Evolutionary conservation across 352 stramenopile genomes (phyloP).

Genomic region (Blastocystis sp.): DNA sequence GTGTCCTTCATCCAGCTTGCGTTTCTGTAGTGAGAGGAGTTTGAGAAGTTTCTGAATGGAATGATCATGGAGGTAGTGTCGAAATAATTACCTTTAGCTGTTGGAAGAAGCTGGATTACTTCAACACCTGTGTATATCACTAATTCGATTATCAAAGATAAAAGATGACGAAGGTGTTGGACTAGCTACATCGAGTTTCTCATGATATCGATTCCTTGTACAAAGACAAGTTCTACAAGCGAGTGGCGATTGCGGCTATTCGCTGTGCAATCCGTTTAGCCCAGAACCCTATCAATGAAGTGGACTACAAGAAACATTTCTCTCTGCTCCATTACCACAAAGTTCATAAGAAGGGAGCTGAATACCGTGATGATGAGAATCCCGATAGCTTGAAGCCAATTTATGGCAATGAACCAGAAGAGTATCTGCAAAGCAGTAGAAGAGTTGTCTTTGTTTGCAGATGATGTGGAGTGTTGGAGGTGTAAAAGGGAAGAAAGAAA

Average conservation of each 20-base stretch:
- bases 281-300: neutral
- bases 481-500: no score
- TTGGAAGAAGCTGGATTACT: slow-evolving; percentile 25
- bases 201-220: neutral
- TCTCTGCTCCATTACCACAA: neutral
- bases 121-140: slow-evolving; percentile 30
- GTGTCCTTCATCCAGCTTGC: neutral
- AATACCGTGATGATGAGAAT: slow-evolving; percentile 29
- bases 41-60: neutral
- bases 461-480: no score
- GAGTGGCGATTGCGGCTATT: neutral
- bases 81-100: slow-evolving; percentile 2
- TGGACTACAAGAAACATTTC: neutral
- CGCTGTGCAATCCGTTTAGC: neutral
- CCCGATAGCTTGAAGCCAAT: neutral
- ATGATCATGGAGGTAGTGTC: neutral
- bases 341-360: slow-evolving; percentile 46
- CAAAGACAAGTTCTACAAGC: neutral
- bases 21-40: neutral
- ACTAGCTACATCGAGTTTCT: neutral
- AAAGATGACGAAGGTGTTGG: neutral
- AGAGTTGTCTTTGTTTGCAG: no score
- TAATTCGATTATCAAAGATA: slow-evolving; percentile 53
- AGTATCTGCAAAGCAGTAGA: no score
- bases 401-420: no score